Evolutionary conservation across 2,329 filamentous ascomycete species (phyloP), one percentile per base, ranked within the genome.

Genomic region (Colletotrichum endophyticum): DNA sequence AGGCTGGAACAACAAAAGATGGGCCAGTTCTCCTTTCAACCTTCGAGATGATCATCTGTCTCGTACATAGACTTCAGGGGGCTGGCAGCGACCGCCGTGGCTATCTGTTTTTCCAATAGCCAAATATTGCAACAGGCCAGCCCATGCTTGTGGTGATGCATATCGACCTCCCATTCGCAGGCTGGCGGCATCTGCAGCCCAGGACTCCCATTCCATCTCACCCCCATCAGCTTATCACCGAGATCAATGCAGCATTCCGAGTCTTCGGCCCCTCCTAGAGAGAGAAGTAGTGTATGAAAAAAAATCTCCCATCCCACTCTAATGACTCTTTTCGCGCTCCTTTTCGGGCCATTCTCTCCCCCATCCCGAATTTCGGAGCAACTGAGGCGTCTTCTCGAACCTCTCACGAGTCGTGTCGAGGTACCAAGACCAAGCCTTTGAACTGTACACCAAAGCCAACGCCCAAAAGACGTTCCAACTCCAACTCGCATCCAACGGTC

Each of bases 191-290:
- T 53, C 13, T 30, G 57, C 70, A 61, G 28, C n/a, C 64, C 28
- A 36, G 73, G 70, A 69, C 69, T 66, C 70, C 70, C 59, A 73
- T 76, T 44, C 63, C 36, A 73, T 49, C 27, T 61, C 70, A 49
- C 30, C 57, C 39, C 73, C 70, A 53, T 61, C 34, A 49, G 34
- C 70, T 76, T 73, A 73, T 76, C 70, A 73, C 74, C 70, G 64
- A 76, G 66, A 76, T 76, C 70, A 74, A 76, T 76, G 74, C 74
- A 36, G 62, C 56, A 57, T 62, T 64, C 56, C 70, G 70, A 70
- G 57, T 61, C 34, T 73, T 69, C 63, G 44, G 73, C 25, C 70
- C 57, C 44, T 73, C 56, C 49, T 11, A 22, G 15, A 22, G 27
- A 6, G n/a, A 39, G 16, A 53, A 28, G 2, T 36, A 49, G 28